Conservation (phyloP, 495 filamentous ascomycete species). For the Apiosordaria backusii region DNA sequence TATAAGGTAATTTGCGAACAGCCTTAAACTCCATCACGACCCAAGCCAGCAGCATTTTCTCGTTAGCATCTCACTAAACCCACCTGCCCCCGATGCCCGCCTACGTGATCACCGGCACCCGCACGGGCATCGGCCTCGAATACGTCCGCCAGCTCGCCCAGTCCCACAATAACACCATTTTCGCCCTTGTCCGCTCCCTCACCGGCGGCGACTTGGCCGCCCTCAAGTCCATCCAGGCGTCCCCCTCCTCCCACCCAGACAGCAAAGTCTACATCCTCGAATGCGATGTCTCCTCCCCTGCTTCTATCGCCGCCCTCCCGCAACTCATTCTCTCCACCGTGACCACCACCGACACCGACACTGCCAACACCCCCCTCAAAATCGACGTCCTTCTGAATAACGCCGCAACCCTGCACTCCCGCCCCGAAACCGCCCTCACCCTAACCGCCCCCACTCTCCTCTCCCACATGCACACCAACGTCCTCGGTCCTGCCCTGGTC, state of each 20-base stretch:
- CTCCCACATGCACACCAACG: conserved; percentile 35
- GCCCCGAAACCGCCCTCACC: conserved; percentile 24
- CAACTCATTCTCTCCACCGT: conserved; percentile 21
- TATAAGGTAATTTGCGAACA: too few species aligned
- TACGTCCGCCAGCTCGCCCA: conserved; percentile 51
- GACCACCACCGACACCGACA: too few species aligned
- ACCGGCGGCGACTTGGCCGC: conserved; percentile 32
- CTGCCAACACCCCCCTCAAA: too few species aligned
- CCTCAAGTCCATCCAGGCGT: conserved; percentile 29
- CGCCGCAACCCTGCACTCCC: conserved; percentile 41
- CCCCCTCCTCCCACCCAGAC: conserved; percentile 8
- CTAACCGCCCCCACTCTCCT: conserved; percentile 35
- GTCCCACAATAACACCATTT: conserved; percentile 44
- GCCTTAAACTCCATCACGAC: too few species aligned
- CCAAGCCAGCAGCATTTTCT: too few species aligned
- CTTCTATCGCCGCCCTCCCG: conserved; percentile 35
- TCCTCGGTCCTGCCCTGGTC: conserved; percentile 40
- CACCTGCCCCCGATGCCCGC: too few species aligned
- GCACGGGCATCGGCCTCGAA: conserved; percentile 54
- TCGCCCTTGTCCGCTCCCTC: conserved; percentile 46
- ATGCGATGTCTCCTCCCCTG: conserved; percentile 38
- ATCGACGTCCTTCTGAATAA: conserved; percentile 46
- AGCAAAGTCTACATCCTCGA: conserved; percentile 44
- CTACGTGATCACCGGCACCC: conserved; percentile 56
- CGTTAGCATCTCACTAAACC: too few species aligned